Conservation (phyloP, 176 grass and related monocot genomes). For the Carex cristatella region DNA sequence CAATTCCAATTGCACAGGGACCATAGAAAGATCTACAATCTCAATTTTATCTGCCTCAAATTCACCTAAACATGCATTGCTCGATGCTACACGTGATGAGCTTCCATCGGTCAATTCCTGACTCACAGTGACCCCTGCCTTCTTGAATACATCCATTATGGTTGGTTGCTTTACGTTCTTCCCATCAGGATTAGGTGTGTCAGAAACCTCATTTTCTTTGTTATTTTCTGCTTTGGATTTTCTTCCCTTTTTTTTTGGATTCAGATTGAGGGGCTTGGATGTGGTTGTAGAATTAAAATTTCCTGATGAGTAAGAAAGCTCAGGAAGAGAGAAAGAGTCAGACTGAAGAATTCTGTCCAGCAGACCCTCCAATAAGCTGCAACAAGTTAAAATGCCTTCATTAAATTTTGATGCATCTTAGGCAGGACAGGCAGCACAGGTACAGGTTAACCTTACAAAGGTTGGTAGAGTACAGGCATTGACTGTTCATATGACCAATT, state of each 20-base stretch:
- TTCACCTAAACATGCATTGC: constrained; percentile 24
- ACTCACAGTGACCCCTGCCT: constrained; percentile 53
- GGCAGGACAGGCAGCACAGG: not conserved
- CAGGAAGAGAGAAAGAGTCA: constrained; percentile 58
- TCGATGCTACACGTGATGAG: constrained; percentile 41
- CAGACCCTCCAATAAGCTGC: constrained; percentile 73
- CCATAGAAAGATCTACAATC: constrained; percentile 55
- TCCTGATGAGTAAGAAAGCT: constrained; percentile 46
- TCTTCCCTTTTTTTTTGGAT: constrained; percentile 42
- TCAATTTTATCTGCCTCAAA: constrained; percentile 51
- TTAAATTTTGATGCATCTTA: not conserved
- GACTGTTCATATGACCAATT: not conserved
- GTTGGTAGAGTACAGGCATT: not conserved
- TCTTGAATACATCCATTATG: constrained; percentile 68
- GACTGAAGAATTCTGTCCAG: constrained; percentile 52
- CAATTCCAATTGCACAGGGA: constrained; percentile 55
- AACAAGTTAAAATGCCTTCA: constrained; percentile 16
- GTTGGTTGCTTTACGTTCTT: constrained; percentile 61
- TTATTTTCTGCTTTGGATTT: constrained; percentile 43
- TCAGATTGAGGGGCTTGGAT: constrained; percentile 32
- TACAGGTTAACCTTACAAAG: not conserved
- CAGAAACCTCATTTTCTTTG: constrained; percentile 35
- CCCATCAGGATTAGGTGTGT: constrained; percentile 42
- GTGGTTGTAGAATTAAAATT: constrained; percentile 40
- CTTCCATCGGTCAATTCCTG: constrained; percentile 47